phyloP scores from a whole-genome alignment of 2,329 filamentous ascomycete species.

The Xylariaceae sp. region DNA sequence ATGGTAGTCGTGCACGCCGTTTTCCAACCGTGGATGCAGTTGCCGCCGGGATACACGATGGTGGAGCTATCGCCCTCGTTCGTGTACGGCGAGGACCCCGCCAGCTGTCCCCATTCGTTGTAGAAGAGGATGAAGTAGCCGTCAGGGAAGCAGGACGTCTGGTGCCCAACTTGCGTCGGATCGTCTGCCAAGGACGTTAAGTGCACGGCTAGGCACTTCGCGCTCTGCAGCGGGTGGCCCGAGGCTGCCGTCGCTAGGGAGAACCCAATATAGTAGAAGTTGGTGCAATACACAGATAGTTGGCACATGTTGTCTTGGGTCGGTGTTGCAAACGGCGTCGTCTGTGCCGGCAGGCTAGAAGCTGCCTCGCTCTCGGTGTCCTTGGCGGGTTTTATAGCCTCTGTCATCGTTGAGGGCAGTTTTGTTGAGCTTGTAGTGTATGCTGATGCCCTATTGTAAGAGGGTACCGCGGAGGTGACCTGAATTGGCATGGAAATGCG shows the following conservation, averaged over 20 bases:
- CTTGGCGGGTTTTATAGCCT: conserved; percentile 5
- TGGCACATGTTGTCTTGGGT: conserved; percentile 4
- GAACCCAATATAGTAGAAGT: conserved; percentile 9
- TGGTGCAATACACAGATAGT: conserved; percentile 19
- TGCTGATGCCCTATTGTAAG: no score
- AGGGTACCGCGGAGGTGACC: no score
- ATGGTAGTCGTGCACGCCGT: conserved; percentile 21
- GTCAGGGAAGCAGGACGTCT: conserved; percentile 14
- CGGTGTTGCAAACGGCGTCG: conserved; percentile 16
- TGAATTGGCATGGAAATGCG: no score
- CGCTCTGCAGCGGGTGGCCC: conserved; percentile 10
- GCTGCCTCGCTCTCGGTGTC: conserved; percentile 5
- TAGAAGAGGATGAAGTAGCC: conserved; percentile 21
- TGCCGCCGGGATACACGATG: conserved; percentile 12
- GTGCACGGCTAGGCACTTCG: conserved; percentile 18
- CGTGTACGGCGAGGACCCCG: background rate
- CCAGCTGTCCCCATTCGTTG: conserved; percentile 14
- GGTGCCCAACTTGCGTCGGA: conserved; percentile 6
- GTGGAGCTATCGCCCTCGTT: conserved; percentile 8
- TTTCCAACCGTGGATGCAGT: conserved; percentile 20
- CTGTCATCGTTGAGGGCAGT: conserved; percentile 10
- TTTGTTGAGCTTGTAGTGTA: no score
- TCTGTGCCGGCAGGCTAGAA: conserved; percentile 11
- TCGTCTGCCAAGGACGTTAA: background rate
- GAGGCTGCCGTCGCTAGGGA: conserved; percentile 2